phyloP scores from a whole-genome alignment of 495 filamentous ascomycete species.

The Elasticomyces elasticus region DNA sequence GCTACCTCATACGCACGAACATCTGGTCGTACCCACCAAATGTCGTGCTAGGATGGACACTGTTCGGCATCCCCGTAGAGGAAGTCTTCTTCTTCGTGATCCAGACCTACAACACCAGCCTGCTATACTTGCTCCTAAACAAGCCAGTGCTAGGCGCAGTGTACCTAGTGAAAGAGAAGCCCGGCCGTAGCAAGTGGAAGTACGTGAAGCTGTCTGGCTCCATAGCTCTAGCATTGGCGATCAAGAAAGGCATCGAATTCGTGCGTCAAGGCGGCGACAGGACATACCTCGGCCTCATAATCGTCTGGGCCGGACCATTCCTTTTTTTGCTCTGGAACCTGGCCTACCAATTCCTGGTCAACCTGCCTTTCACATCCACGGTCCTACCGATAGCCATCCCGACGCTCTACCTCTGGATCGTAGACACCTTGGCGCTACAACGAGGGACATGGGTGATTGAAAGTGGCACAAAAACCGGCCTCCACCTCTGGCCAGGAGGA shows the following conservation, averaged over 20 bases:
- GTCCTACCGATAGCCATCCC: slow-evolving; percentile 47
- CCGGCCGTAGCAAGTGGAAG: slow-evolving; percentile 19
- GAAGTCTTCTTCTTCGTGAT: slow-evolving; percentile 69
- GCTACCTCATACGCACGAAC: slow-evolving; percentile 50
- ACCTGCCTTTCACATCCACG: slow-evolving; percentile 43
- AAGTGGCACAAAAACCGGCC: slow-evolving; percentile 48
- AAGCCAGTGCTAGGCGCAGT: slow-evolving; percentile 49
- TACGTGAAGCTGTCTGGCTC: slow-evolving; percentile 35
- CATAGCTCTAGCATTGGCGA: slow-evolving; percentile 30
- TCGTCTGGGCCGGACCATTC: slow-evolving; percentile 56
- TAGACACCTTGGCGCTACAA: slow-evolving; percentile 51
- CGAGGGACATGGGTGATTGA: slow-evolving; percentile 59
- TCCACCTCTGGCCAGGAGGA: slow-evolving; percentile 48
- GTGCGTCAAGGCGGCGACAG: slow-evolving; percentile 35
- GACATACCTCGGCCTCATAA: slow-evolving; percentile 56
- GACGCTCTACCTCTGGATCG: slow-evolving; percentile 57
- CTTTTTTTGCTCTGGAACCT: slow-evolving; percentile 51
- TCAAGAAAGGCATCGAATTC: slow-evolving; percentile 33
- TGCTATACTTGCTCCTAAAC: slow-evolving; percentile 54
- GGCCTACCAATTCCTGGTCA: slow-evolving; percentile 48
- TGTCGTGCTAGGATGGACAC: slow-evolving; percentile 46
- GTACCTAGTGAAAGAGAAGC: slow-evolving; percentile 36
- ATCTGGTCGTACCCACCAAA: slow-evolving; percentile 60
- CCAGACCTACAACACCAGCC: slow-evolving; percentile 59
- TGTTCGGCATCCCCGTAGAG: slow-evolving; percentile 53